Evolutionary conservation across 2,329 filamentous ascomycete genomes (phyloP), one percentile per base, ranked within the genome.

Genomic region (Coniochaeta pulveracea): DNA sequence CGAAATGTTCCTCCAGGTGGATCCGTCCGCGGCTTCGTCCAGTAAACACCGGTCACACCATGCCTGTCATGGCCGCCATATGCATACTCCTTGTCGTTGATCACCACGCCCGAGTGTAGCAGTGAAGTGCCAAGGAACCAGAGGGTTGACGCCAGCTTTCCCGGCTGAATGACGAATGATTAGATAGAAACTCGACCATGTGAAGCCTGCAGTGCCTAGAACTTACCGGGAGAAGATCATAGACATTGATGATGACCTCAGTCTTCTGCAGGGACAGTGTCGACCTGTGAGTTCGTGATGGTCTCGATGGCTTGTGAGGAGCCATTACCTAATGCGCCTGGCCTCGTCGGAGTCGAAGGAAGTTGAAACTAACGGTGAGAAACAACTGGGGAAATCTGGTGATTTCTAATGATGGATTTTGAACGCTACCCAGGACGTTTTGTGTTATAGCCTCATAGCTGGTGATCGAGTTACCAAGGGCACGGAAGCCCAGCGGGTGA

Each of bases 81-180:
- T 15, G 85, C 85, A 51, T 91, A 93, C 61, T 93, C 85, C 41
- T 66, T 72, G 43, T 79, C 74, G 51, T 79, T 78, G 56, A 91
- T 84, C 25, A 86, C 82, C 34, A 93, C 80, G 34, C 83, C 85
- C 0, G 84, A 84, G 53, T 93, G 85, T 5, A 91, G 70, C 21
- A 93, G 73, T 5, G 79, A 83, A 28, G 79, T 72, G 38, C 85
- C 85, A 35, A 89, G 52, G 14, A 76, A 70, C 85, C 85, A 93
- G 19, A 93, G 68, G 10, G 85, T 46, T 0, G 80, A 76, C n/a
- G 83, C 79, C 24, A 91, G 55, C 45, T 76, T 75, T 32, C 83
- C 80, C 25, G 82, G 80, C 72, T 85, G 38, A 42, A 29, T 15
- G 37, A 34, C 6, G 17, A 11, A 4, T 10, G 10, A 11, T 5